A percentile compares a stretch with the other conserved stretches of the same genome.
Conservation (phyloP, 257 asterid species). For the Salvia hispanica region DNA sequence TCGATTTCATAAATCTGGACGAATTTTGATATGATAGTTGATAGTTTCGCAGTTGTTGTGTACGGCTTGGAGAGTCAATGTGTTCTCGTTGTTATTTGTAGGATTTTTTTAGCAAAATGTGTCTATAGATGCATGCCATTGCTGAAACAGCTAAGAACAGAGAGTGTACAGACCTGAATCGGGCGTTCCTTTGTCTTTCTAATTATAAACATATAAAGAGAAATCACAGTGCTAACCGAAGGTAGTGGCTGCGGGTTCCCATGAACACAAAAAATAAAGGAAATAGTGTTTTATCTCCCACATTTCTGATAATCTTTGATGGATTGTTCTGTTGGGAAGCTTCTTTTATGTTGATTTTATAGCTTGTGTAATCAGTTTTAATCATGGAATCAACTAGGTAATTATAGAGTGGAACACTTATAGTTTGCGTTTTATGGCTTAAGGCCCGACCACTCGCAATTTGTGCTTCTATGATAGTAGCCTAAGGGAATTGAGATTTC, state of each 20-base stretch:
- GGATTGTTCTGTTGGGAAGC: background rate
- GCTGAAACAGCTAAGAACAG: conserved; percentile 8
- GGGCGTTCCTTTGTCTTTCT: background rate
- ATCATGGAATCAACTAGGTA: background rate
- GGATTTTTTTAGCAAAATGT: background rate
- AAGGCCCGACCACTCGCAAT: conserved; percentile 10
- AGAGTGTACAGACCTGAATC: background rate
- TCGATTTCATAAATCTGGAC: conserved; percentile 7
- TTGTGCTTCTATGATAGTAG: conserved; percentile 8
- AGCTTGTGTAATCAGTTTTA: background rate
- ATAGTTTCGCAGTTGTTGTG: background rate
- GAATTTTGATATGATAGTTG: background rate
- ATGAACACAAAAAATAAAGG: background rate
- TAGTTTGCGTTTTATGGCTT: background rate
- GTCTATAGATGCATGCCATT: background rate
- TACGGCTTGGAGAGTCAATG: background rate
- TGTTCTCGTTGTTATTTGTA: background rate
- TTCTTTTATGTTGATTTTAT: background rate
- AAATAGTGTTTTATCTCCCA: background rate
- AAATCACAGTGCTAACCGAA: background rate
- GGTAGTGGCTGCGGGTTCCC: too few relatives aligned
- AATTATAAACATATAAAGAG: background rate
- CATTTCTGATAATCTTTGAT: background rate
- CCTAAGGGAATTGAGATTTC: background rate
- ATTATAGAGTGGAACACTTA: background rate